A percentile compares a stretch with the other conserved stretches of the same genome.
Evolutionary conservation across 371 early-diverging fungal species (phyloP).

Genomic region (Mortierella sp.): DNA sequence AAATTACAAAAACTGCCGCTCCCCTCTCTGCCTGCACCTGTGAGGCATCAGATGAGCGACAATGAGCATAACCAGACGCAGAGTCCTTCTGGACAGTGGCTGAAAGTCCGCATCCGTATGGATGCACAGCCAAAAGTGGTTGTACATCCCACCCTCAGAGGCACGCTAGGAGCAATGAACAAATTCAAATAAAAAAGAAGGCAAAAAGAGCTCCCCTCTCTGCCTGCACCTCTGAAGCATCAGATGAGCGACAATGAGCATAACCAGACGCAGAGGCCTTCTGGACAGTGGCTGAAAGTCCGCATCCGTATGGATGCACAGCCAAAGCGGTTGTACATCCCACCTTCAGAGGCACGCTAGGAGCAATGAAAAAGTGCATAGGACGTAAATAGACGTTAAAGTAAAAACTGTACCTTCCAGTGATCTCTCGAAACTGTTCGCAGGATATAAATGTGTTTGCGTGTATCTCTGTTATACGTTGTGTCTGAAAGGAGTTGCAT

Average conservation of each 20-base stretch:
- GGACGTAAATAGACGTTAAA: too few species aligned
- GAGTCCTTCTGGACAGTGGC: conserved; percentile 17
- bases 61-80: conserved; percentile 25
- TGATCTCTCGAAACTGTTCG: too few species aligned
- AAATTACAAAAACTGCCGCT: too few species aligned
- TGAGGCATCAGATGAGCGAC: conserved; percentile 32
- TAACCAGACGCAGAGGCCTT: conserved; percentile 23
- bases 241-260: conserved; percentile 28
- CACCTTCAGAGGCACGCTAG: conserved; percentile 26
- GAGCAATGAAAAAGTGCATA: background rate
- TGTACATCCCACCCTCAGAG: conserved; percentile 22
- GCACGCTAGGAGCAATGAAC: conserved; percentile 13
- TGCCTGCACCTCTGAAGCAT: conserved; percentile 28
- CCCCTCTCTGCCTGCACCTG: conserved; percentile 16
- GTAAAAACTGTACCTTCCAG: too few species aligned
- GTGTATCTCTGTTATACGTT: too few species aligned
- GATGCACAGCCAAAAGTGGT: conserved; percentile 2
- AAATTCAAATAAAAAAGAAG: background rate
- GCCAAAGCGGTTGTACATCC: background rate
- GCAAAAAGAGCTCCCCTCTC: conserved; percentile 1
- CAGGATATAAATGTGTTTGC: too few species aligned
- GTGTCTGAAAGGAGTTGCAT: too few species aligned
- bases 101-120: conserved; percentile 25
- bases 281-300: conserved; percentile 28
- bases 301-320: conserved; percentile 23